phyloP scores from a whole-genome alignment of 2,329 filamentous ascomycete species.

The Fusarium newnesense region DNA sequence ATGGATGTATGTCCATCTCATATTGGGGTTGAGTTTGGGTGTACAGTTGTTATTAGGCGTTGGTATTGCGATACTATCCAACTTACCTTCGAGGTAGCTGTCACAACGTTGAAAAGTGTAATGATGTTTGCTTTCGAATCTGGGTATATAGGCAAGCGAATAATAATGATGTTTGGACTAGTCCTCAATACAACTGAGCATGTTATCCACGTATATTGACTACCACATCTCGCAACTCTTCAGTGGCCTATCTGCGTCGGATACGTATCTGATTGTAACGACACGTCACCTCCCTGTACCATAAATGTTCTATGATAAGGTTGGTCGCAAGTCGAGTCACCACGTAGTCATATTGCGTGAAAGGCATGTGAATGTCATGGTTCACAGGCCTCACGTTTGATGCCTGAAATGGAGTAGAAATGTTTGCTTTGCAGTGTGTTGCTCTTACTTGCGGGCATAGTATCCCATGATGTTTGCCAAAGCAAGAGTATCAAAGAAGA shows the following conservation, averaged over 20 bases:
- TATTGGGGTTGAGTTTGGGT: constrained; percentile 46
- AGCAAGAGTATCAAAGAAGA: background rate
- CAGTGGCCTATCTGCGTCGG: background rate
- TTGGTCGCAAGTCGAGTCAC: background rate
- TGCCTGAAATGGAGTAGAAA: background rate
- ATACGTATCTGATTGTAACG: background rate
- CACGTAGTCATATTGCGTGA: background rate
- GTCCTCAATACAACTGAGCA: background rate
- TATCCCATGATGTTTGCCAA: background rate
- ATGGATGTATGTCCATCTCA: constrained; percentile 46
- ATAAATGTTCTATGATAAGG: background rate
- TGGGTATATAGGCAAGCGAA: background rate
- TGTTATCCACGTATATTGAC: background rate
- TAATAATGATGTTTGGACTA: background rate
- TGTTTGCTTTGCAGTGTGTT: background rate
- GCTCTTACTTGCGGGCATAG: background rate
- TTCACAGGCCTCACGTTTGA: background rate
- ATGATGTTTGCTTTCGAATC: background rate
- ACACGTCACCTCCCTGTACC: background rate
- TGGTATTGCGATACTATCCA: constrained; percentile 22
- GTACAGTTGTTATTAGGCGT: constrained; percentile 45
- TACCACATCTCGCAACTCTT: background rate
- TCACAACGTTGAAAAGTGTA: background rate
- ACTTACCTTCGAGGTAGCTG: background rate
- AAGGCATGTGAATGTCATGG: background rate